Percentiles rank a stretch among this genome's conserved stretches.
Evolutionary conservation across 2,329 filamentous ascomycete genomes (phyloP).

Genomic region (Hyphodiscus sp.): DNA sequence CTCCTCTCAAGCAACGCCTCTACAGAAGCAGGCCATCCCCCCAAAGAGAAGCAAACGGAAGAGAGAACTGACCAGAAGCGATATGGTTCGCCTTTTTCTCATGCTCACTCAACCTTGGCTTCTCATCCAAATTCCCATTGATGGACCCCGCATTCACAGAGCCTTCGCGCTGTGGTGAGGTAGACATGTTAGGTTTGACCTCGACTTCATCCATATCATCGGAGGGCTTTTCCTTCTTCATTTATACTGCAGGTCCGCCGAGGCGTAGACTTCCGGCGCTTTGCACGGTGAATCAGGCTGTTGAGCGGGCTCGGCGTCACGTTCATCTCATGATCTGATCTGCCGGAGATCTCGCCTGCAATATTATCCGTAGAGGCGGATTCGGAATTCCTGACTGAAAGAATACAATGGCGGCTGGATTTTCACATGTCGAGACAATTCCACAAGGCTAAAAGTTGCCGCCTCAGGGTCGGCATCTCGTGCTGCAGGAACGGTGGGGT

Average conservation of each 20-base stretch:
- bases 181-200: constrained; percentile 14
- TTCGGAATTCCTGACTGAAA: too few relatives aligned
- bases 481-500: not conserved
- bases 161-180: constrained; percentile 22
- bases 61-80: constrained; percentile 39
- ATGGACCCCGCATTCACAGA: constrained; percentile 23
- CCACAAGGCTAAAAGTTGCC: not conserved
- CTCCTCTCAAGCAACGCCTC: too few relatives aligned
- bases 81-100: constrained; percentile 73
- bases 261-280: not conserved
- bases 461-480: too few relatives aligned
- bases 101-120: constrained; percentile 59
- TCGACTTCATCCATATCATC: not conserved
- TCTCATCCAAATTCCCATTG: constrained; percentile 36
- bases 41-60: not conserved
- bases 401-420: too few relatives aligned
- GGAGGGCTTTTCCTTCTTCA: not conserved
- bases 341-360: too few relatives aligned
- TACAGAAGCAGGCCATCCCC: too few relatives aligned
- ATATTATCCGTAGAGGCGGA: too few relatives aligned
- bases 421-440: not conserved
- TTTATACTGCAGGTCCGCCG: not conserved
- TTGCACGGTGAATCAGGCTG: not conserved
- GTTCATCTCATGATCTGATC: not conserved
- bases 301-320: not conserved